Percentiles rank a stretch among this genome's conserved stretches.
Conservation (phyloP, 1,284 basidiomycete genomes). For the Pulveroboletus sp. region DNA sequence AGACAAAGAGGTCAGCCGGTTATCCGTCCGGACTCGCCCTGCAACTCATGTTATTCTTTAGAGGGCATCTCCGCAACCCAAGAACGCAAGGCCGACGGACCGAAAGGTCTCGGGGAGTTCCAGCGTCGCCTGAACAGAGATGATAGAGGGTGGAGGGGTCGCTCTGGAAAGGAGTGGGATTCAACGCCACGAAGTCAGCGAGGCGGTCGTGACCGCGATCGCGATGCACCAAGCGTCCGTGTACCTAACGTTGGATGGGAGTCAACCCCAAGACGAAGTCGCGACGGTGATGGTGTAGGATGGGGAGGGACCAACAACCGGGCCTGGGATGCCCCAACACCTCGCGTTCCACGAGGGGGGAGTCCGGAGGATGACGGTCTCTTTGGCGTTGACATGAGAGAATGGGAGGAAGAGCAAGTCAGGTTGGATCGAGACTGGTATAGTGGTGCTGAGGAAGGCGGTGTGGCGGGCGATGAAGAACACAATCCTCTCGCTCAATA, state of each 20-base stretch:
- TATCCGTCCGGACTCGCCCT: not conserved
- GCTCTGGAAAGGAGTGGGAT: conserved; percentile 53
- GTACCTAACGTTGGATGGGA: conserved; percentile 91
- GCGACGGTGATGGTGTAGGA: conserved; percentile 51
- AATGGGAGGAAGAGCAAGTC: conserved; percentile 95
- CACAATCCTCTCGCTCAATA: conserved; percentile 94
- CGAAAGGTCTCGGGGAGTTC: conserved; percentile 40
- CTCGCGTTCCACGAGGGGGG: conserved; percentile 60
- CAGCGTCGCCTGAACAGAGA: conserved; percentile 40
- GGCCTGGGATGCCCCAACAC: conserved; percentile 87
- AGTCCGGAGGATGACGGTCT: conserved; percentile 65
- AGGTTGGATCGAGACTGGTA: conserved; percentile 94
- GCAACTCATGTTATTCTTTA: not conserved
- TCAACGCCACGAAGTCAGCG: conserved; percentile 70
- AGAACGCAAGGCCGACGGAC: conserved; percentile 23
- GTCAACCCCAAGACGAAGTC: conserved; percentile 71
- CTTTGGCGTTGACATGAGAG: conserved; percentile 66
- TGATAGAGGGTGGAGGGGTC: conserved; percentile 34
- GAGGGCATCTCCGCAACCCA: conserved; percentile 33
- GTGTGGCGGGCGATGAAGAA: conserved; percentile 84
- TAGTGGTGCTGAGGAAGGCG: conserved; percentile 84
- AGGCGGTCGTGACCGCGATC: conserved; percentile 56
- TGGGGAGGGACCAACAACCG: conserved; percentile 62
- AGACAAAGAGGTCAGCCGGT: conserved; percentile 55
- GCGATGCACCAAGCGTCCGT: conserved; percentile 81